Conservation (phyloP, 1,284 basidiomycete genomes). For the Sanghuangporus sanghuang region DNA sequence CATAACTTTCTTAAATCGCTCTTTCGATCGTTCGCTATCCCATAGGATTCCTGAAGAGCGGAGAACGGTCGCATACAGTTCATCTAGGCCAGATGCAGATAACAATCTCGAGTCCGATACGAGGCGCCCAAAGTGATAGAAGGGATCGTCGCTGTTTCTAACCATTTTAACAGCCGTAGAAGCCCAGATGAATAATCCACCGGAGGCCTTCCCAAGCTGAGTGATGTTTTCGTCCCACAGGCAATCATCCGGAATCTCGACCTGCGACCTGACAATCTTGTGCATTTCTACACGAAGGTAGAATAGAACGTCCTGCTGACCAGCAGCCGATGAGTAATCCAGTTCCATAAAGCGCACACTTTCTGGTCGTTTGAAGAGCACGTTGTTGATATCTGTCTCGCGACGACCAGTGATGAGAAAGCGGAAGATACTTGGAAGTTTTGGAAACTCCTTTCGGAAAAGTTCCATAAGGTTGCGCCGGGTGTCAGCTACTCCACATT, state of each 20-base stretch:
- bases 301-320: neutral
- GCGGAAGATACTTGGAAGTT: neutral
- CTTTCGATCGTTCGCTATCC: neutral
- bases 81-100: neutral
- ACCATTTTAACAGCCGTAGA: constrained; percentile 1
- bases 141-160: neutral
- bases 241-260: neutral
- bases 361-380: neutral
- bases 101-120: neutral
- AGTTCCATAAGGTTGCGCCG: neutral
- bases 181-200: constrained; percentile 5
- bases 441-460: neutral
- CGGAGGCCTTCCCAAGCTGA: neutral
- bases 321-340: neutral
- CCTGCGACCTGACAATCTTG: neutral
- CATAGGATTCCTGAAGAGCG: neutral
- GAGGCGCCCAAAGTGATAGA: neutral
- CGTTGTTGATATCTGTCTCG: neutral
- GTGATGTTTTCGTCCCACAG: neutral
- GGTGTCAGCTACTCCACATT: neutral
- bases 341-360: neutral
- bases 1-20: neutral
- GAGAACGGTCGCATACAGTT: neutral
- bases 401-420: neutral
- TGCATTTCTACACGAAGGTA: neutral